Base-by-base conservation (phyloP, 2,329 filamentous ascomycete species). In the Thielaviopsis ethacetica region DNA sequence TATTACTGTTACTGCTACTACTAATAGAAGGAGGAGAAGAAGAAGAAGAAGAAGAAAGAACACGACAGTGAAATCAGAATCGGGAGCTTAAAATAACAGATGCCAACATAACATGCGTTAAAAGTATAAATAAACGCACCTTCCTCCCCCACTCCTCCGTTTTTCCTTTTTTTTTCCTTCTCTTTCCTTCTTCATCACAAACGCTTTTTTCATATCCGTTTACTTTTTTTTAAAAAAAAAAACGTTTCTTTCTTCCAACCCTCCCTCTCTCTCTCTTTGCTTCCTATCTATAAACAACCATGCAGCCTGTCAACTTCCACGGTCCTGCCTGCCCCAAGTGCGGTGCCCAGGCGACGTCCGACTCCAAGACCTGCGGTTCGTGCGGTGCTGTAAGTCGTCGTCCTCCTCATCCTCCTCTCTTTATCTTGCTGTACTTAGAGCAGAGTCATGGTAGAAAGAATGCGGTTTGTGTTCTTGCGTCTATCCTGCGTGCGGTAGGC, bases 311-410 rank as follows among this genome's bases (percentile, higher is more conserved):
- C 68, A 69, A 73, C 68, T 62, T 61, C 61, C 66, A 67, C 68
- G 67, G 71, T 66, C 65, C 67, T 60, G 64, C 67, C 65, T 82
- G 79, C 74, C 79, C 79, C 71, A 80, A 78, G 72, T 82, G 79
- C 73, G 75, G 73, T 65, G 70, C 72, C 65, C 62, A 71, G 66
- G 73, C 75, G 64, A 65, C 69, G 53, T 71, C 71, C 64, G 65
- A 65, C 50, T 65, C 65, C 71, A 82, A 82, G 77, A 74, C 72
- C 62, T 82, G 79, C 72, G 65, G 66, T 61, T 71, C 73, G 60
- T 82, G 79, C 71, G 79, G 79, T 59, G 77, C 79, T 66, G 79
- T 82, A 73, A 66, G 79, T 73, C 38, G n/a, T n/a, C n/a, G n/a
- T n/a, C 38, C 22, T 15, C 27, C 47, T 22, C 30, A 12, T 41